Percentiles rank a stretch among this genome's conserved stretches.
These are phyloP conservation scores for Magnolia sinica DNA, from an alignment of 164 flowering plant genomes.

Conservation along the genomic window DNA sequence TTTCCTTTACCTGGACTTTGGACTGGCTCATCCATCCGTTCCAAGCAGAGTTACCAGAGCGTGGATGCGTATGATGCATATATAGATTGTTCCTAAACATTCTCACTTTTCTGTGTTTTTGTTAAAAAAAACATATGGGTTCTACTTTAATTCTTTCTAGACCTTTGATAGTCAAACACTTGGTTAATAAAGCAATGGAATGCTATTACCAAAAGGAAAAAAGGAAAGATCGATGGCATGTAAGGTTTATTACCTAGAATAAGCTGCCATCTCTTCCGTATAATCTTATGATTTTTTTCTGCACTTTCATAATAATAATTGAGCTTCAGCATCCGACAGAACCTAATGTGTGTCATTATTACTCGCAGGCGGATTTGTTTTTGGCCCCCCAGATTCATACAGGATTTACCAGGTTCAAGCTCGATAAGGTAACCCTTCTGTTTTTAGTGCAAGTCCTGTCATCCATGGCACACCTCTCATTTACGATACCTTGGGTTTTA, in stretches of 20 bases:
- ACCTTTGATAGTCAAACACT: neutral
- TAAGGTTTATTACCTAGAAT: no score
- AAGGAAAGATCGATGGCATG: no score
- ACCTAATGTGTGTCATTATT: neutral
- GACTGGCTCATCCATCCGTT: neutral
- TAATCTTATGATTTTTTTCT: neutral
- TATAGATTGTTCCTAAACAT: neutral
- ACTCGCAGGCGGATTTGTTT: constrained; percentile 70
- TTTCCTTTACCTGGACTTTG: neutral
- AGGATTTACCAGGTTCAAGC: constrained; percentile 38
- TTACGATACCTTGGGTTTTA: neutral
- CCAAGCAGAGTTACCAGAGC: neutral
- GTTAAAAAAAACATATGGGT: neutral
- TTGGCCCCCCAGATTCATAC: constrained; percentile 60
- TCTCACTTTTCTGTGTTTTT: neutral
- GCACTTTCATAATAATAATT: neutral
- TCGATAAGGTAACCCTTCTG: constrained; percentile 47
- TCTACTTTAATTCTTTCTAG: neutral
- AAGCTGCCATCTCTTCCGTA: no score
- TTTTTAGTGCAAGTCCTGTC: neutral
- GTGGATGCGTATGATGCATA: neutral
- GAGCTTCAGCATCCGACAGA: neutral
- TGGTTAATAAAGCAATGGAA: neutral
- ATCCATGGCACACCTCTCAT: neutral
- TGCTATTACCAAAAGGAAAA: neutral